phyloP scores from a whole-genome alignment of 495 filamentous ascomycete genomes.

The Talaromyces borbonicus region DNA sequence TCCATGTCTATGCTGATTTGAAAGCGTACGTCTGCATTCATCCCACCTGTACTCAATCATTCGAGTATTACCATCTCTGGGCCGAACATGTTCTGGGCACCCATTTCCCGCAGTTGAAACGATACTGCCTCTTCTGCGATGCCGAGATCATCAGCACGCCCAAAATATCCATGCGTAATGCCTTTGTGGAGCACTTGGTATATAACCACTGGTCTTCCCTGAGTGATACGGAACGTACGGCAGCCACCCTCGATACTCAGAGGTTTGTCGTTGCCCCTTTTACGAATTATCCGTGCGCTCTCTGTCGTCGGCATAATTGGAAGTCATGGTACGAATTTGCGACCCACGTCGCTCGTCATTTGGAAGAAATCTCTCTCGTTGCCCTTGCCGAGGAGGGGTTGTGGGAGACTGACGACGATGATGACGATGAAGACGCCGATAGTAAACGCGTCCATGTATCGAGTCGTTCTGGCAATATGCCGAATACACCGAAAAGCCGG shows the following conservation, averaged over 20 bases:
- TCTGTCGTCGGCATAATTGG: neutral
- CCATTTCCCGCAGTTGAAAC: neutral
- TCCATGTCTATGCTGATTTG: constrained; percentile 2
- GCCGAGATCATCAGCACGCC: neutral
- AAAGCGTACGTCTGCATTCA: constrained; percentile 4
- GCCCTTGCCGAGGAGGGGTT: neutral
- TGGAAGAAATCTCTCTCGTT: neutral
- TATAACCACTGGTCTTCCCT: neutral
- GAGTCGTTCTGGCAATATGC: too few relatives aligned
- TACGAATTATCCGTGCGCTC: neutral
- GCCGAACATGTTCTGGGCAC: neutral
- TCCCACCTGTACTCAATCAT: neutral
- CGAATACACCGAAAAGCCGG: too few relatives aligned
- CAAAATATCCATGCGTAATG: neutral
- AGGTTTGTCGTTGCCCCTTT: neutral
- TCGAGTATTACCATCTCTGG: constrained; percentile 3
- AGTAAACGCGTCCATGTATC: neutral
- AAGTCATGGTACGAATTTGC: constrained; percentile 1
- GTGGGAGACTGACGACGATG: too few relatives aligned
- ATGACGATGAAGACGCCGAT: neutral
- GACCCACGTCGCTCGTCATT: neutral
- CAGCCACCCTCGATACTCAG: neutral
- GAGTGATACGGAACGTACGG: neutral
- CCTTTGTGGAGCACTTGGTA: constrained; percentile 2
- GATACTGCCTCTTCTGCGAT: constrained; percentile 1